Conservation (phyloP, 2,329 filamentous ascomycete species). For the Zymoseptoria ardabiliae region DNA sequence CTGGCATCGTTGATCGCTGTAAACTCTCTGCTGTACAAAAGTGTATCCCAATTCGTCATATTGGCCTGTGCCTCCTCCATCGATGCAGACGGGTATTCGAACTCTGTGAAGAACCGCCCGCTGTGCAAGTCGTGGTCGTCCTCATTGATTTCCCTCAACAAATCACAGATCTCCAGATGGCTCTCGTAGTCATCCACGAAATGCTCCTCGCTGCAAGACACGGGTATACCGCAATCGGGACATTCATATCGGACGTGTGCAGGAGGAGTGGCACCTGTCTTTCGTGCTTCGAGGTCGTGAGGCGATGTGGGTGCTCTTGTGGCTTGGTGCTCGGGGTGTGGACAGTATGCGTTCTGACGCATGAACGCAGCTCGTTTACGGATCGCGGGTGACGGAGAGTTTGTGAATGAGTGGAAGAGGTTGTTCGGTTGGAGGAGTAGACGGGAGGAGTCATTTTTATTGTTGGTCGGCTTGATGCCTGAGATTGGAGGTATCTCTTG, state of each 20-base stretch:
- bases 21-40: conserved; percentile 87
- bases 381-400: conserved; percentile 83
- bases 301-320: conserved; percentile 61
- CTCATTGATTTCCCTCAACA: conserved; percentile 87
- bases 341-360: conserved; percentile 86
- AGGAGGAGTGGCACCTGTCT: conserved; percentile 56
- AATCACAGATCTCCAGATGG: conserved; percentile 88
- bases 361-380: conserved; percentile 83
- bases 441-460: conserved; percentile 21
- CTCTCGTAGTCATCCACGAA: conserved; percentile 94
- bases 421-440: conserved; percentile 61
- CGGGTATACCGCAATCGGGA: conserved; percentile 87
- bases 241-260: conserved; percentile 90
- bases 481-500: conserved; percentile 5
- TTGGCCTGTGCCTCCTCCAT: conserved; percentile 90
- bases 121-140: conserved; percentile 93
- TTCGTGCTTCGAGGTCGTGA: conserved; percentile 55
- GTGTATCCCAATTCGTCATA: conserved; percentile 98
- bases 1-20: conserved; percentile 85
- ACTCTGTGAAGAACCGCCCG: conserved; percentile 87
- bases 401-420: conserved; percentile 86
- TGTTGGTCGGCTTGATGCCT: not conserved
- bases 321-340: conserved; percentile 77
- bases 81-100: conserved; percentile 80
- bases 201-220: conserved; percentile 90